phyloP scores from a whole-genome alignment of 2,329 filamentous ascomycete genomes.

The Colletotrichum kahawae region DNA sequence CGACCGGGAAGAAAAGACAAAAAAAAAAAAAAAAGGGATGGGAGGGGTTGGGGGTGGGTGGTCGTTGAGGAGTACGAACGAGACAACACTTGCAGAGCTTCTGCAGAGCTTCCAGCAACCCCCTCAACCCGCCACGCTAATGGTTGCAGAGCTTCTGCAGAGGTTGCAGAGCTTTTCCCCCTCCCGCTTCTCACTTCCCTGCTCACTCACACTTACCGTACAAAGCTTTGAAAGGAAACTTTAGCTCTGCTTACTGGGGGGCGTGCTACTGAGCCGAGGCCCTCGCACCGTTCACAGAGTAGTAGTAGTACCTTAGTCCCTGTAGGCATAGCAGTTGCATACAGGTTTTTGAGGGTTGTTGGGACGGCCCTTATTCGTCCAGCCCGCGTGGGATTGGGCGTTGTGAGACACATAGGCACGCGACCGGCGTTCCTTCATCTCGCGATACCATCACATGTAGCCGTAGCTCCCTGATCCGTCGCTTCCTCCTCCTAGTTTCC shows the following conservation, averaged over 20 bases:
- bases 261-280: not conserved
- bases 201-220: not conserved
- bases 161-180: not conserved
- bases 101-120: conserved; percentile 15
- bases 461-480: not conserved
- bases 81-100: conserved; percentile 15
- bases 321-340: not conserved
- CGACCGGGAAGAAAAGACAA: not conserved
- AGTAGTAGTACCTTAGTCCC: not conserved
- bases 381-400: not conserved
- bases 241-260: not conserved
- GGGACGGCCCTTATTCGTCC: not conserved
- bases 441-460: conserved; percentile 9
- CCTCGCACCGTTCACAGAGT: not conserved
- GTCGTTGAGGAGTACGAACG: no score
- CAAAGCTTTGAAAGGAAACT: conserved; percentile 10
- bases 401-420: conserved; percentile 17
- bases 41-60: not conserved
- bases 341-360: not conserved
- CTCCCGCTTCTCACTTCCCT: not conserved
- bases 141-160: conserved; percentile 19
- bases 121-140: conserved; percentile 5
- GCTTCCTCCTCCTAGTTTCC: not conserved
- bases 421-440: conserved; percentile 13
- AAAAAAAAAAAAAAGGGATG: not conserved